Evolutionary conservation across 345 rosid genomes (phyloP), one percentile per base, ranked within the genome.

Genomic region (Euphorbia tirucalli): DNA sequence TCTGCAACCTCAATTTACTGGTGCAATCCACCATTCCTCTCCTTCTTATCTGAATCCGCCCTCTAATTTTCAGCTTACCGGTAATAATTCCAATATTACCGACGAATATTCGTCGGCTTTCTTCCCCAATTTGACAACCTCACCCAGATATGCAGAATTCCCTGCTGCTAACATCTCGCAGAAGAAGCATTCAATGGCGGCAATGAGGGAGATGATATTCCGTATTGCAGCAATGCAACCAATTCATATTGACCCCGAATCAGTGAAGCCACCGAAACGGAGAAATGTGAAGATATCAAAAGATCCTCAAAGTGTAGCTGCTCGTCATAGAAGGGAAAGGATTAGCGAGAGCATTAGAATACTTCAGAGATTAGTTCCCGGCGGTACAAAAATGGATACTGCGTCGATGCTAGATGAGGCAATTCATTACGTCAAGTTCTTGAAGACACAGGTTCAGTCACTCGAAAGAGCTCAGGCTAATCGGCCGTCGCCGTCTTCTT

Each of bases 321-420:
- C 91, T 2, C 79, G 94, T 30, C 91, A 84, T 22, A 72, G 94
- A 48, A 69, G 94, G 66, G 94, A 87, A 75, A 79, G 87, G 82
- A 89, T 89, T 68, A 89, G 94, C 43, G 90, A 89, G 80, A 79
- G 82, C 55, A 87, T 89, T 11, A 77, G 91, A 76, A 86, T 87
- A 49, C 84, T 89, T 13, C 91, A 89, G 78, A 79, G 90, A 72
- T 85, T 89, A 0, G 94, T 89, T 37, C 93, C 93, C 0, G 91
- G 93, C 1, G 93, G 93, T 58, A 89, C 93, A 41, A 89, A 85
- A 77, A 89, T 87, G 93, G 93, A 89, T 78, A 89, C 93, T 0
- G 91, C 93, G 0, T 89, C 93, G 1, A 89, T 87, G 93, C 73
- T 89, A 57, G 91, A 89, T 59, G 91, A 89, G 75, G 91, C 93